Percentiles rank a stretch among this genome's conserved stretches.
Conservation (phyloP, 805 yeast genomes). For the Candida sithepensis region DNA sequence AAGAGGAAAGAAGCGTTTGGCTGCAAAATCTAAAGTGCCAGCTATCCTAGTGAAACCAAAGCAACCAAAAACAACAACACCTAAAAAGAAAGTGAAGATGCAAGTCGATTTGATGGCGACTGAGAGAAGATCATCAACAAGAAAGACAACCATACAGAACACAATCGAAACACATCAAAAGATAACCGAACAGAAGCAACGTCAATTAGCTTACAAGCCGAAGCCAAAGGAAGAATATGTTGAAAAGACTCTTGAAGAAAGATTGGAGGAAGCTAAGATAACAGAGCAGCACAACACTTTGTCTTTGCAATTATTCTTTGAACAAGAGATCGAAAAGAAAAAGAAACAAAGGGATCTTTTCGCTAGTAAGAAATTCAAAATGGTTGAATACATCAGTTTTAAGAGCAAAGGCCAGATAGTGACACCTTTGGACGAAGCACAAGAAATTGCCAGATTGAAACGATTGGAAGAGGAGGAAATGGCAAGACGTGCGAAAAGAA, state of each 20-base stretch:
- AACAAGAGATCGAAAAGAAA: conserved; percentile 80
- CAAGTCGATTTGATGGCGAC: conserved; percentile 32
- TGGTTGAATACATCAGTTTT: conserved; percentile 57
- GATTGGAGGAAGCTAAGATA: conserved; percentile 76
- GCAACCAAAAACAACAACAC: conserved; percentile 11
- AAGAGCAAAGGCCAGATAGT: conserved; percentile 45
- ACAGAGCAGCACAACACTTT: conserved; percentile 76
- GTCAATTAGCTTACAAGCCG: conserved; percentile 33
- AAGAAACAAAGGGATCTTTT: conserved; percentile 71
- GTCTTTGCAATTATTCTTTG: conserved; percentile 73
- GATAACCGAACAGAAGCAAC: conserved; percentile 62
- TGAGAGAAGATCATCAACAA: conserved; percentile 67
- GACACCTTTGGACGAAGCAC: conserved; percentile 62
- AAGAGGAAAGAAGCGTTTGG: conserved; percentile 16
- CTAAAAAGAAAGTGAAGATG: conserved; percentile 26
- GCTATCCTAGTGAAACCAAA: conserved; percentile 26
- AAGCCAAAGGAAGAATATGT: conserved; percentile 34
- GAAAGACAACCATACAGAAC: conserved; percentile 73
- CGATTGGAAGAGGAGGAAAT: conserved; percentile 33
- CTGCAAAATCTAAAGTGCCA: conserved; percentile 44
- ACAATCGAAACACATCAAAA: conserved; percentile 74
- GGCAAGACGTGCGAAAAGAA: conserved; percentile 26
- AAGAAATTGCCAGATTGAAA: conserved; percentile 36
- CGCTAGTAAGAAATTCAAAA: conserved; percentile 57
- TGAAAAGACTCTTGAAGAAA: conserved; percentile 64